A percentile compares a stretch with the other conserved stretches of the same genome.
These are phyloP conservation scores for Austroboletus niveus DNA, from an alignment of 1,284 basidiomycete species.

Conservation along the genomic window DNA sequence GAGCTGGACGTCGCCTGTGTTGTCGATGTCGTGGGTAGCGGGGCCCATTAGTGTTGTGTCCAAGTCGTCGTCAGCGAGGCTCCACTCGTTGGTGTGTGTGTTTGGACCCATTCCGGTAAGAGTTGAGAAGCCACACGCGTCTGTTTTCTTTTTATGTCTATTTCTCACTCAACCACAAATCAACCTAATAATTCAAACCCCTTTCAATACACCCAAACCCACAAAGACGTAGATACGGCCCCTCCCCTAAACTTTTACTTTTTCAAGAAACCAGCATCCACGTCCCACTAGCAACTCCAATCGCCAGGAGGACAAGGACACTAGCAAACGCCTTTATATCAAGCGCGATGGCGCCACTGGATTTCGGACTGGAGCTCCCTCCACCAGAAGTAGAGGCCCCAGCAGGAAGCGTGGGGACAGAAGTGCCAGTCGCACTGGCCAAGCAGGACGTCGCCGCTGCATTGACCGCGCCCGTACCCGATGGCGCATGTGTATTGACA, in stretches of 20 bases:
- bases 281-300: conserved; percentile 42
- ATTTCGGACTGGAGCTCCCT: conserved; percentile 18
- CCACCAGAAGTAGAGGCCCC: conserved; percentile 26
- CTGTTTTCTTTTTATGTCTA: conserved; percentile 4
- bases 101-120: conserved; percentile 26
- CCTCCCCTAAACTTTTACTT: not conserved
- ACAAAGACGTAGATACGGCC: not conserved
- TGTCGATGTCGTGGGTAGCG: conserved; percentile 30
- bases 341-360: conserved; percentile 23
- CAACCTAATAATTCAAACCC: not conserved
- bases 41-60: conserved; percentile 45
- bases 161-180: not conserved
- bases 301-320: conserved; percentile 38
- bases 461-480: conserved; percentile 52
- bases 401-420: conserved; percentile 58
- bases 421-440: conserved; percentile 63
- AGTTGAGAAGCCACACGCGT: not conserved
- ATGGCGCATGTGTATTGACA: conserved; percentile 57
- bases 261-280: conserved; percentile 40
- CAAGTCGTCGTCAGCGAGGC: conserved; percentile 50
- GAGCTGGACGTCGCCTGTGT: conserved; percentile 26
- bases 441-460: conserved; percentile 72
- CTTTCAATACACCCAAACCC: not conserved
- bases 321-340: conserved; percentile 43
- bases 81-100: conserved; percentile 42